phyloP scores from a whole-genome alignment of 106 monocot genomes.

The Acanthochlamys bracteata region DNA sequence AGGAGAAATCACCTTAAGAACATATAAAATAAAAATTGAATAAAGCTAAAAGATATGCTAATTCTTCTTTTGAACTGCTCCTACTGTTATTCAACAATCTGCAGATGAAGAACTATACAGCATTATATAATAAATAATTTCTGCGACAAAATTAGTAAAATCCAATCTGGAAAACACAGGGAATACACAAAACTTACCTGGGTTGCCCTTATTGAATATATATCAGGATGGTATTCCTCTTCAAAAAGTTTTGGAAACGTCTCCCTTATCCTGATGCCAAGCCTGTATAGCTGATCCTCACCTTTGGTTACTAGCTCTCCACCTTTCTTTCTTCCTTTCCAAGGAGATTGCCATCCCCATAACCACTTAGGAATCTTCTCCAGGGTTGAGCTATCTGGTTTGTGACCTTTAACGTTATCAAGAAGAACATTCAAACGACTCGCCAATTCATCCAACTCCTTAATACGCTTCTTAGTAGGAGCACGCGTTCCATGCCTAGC shows the following conservation, averaged over 20 bases:
- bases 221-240: slow-evolving; percentile 83
- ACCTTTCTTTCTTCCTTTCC: slow-evolving; percentile 80
- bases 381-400: slow-evolving; percentile 5
- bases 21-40: no score
- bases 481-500: slow-evolving; percentile 94
- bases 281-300: slow-evolving; percentile 69
- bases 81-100: no score
- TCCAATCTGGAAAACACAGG: not conserved
- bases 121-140: no score
- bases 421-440: slow-evolving; percentile 51
- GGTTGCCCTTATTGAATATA: slow-evolving; percentile 69
- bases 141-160: no score
- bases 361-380: slow-evolving; percentile 71
- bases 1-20: no score
- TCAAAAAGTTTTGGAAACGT: slow-evolving; percentile 65
- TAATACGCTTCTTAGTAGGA: slow-evolving; percentile 93
- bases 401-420: slow-evolving; percentile 22
- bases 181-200: slow-evolving; percentile 41
- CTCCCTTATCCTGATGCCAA: slow-evolving; percentile 62
- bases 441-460: slow-evolving; percentile 72
- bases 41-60: no score
- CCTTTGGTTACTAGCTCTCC: slow-evolving; percentile 75
- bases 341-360: slow-evolving; percentile 79
- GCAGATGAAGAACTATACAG: no score
- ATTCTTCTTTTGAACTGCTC: no score